A percentile compares a stretch with the other conserved stretches of the same genome.
Conservation (phyloP, 2,329 filamentous ascomycete genomes). For the Colletotrichum caudatum region DNA sequence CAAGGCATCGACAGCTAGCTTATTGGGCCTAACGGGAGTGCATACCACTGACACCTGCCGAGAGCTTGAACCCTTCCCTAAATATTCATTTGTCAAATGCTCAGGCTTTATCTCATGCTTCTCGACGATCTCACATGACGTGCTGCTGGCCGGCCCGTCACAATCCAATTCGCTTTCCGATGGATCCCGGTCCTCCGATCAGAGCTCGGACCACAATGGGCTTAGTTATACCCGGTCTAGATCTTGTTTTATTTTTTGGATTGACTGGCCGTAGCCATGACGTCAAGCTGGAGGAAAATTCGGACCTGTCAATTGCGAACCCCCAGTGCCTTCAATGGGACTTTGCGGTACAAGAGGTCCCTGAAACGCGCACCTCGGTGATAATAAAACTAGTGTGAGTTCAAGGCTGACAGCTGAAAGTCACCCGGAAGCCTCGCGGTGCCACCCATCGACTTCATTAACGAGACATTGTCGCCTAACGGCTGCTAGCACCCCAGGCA, state of each 20-base stretch:
- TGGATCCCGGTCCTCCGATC: background rate
- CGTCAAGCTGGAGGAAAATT: conserved; percentile 25
- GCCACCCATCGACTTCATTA: background rate
- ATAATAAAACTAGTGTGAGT: background rate
- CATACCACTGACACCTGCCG: background rate
- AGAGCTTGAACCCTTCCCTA: background rate
- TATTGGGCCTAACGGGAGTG: background rate
- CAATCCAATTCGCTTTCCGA: background rate
- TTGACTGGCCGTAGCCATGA: conserved; percentile 4
- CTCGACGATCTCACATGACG: background rate
- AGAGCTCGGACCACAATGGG: background rate
- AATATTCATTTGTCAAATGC: conserved; percentile 13
- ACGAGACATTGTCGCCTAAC: background rate
- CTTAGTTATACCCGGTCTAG: conserved; percentile 6
- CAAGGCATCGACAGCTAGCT: background rate
- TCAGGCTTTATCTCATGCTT: background rate
- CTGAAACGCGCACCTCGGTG: conserved; percentile 1
- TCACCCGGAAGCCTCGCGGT: background rate
- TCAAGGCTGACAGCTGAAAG: conserved; percentile 3
- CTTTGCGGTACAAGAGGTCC: background rate
- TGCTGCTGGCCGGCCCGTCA: background rate
- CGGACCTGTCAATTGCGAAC: background rate
- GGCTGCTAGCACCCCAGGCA: background rate
- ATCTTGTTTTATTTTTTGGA: background rate
- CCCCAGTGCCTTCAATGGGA: background rate